Evolutionary conservation across 1,284 basidiomycete genomes (phyloP).

Genomic region (Rhodotorula mucilaginosa): DNA sequence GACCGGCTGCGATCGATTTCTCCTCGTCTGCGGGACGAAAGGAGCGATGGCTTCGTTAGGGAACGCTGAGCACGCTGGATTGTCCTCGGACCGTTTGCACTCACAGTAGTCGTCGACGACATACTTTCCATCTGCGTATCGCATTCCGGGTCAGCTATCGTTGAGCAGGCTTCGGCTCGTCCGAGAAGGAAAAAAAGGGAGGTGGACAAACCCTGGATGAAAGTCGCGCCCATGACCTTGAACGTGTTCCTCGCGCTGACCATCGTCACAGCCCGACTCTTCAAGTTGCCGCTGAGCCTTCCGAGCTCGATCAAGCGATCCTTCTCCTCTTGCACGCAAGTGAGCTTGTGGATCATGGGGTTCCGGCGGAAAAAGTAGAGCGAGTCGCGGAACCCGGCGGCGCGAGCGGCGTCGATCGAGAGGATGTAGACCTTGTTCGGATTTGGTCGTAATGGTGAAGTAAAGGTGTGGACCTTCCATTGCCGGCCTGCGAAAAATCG

Average conservation of each 20-base stretch:
- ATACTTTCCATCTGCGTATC: constrained; percentile 73
- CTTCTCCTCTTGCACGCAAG: constrained; percentile 81
- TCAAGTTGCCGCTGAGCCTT: constrained; percentile 80
- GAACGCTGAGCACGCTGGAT: constrained; percentile 64
- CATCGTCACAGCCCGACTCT: constrained; percentile 87
- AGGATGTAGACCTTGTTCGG: constrained; percentile 86
- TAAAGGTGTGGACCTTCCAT: constrained; percentile 86
- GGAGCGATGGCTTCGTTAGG: constrained; percentile 52
- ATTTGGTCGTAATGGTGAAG: constrained; percentile 70
- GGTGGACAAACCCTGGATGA: constrained; percentile 66
- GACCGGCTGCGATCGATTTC: constrained; percentile 40
- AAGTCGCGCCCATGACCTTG: constrained; percentile 89
- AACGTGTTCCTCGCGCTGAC: constrained; percentile 88
- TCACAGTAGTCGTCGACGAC: constrained; percentile 95
- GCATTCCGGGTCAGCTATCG: neutral
- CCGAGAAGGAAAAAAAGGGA: neutral
- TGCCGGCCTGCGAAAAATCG: constrained; percentile 61
- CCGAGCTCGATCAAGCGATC: constrained; percentile 84
- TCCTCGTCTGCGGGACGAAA: constrained; percentile 38
- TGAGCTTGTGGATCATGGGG: constrained; percentile 81
- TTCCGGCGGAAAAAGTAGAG: constrained; percentile 94
- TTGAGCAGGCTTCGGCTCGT: neutral
- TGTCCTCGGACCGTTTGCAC: constrained; percentile 49
- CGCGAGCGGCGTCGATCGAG: constrained; percentile 92
- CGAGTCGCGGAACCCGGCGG: constrained; percentile 92